Conservation (phyloP, 495 filamentous ascomycete species). For the Ramalina intermedia region DNA sequence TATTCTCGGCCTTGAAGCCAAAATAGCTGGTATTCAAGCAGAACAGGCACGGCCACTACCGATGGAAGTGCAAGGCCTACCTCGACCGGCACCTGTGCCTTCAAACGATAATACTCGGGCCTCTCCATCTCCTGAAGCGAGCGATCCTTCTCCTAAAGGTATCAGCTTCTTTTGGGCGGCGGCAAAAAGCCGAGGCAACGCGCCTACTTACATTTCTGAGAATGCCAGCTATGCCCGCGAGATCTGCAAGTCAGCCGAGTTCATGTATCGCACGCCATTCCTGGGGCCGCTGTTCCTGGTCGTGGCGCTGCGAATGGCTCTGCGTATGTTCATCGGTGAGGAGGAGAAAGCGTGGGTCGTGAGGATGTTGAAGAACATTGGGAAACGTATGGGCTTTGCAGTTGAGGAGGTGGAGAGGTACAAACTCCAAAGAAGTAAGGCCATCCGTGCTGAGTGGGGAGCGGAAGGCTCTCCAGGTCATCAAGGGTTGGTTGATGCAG, state of each 20-base stretch:
- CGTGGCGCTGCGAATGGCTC: background rate
- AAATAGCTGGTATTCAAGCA: background rate
- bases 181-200: background rate
- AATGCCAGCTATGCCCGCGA: background rate
- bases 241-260: conserved; percentile 4
- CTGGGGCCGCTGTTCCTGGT: conserved; percentile 7
- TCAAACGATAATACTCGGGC: no score
- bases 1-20: conserved; percentile 7
- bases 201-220: conserved; percentile 2
- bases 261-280: background rate
- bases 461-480: no score
- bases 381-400: background rate
- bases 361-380: background rate
- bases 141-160: background rate
- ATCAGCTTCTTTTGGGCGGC: background rate
- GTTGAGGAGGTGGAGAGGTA: background rate
- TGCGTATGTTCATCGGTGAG: background rate
- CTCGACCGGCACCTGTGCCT: no score
- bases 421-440: no score
- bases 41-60: background rate
- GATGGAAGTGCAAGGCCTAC: background rate
- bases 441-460: no score
- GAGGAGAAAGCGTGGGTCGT: conserved; percentile 8
- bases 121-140: no score
- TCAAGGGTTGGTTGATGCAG: no score